phyloP scores from a whole-genome alignment of 345 rosid species.

The Aquilaria sinensis region DNA sequence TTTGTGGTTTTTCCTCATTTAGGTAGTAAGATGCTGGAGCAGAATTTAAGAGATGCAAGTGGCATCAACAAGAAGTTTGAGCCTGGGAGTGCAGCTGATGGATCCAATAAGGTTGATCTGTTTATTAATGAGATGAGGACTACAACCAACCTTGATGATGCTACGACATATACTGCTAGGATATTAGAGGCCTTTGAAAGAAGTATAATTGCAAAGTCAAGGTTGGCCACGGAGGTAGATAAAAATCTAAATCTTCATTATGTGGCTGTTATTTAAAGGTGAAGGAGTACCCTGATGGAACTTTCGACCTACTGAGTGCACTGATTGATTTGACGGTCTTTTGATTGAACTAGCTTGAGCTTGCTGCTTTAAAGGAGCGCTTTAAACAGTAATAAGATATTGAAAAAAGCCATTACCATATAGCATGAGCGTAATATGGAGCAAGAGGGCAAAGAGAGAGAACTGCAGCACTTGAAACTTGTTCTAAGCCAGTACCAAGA shows the following conservation, averaged over 20 bases:
- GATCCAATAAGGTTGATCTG: conserved; percentile 30
- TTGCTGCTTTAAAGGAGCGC: conserved; percentile 27
- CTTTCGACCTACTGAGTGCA: too few species aligned
- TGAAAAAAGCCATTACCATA: conserved; percentile 39
- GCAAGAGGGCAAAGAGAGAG: conserved; percentile 38
- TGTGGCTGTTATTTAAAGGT: neutral
- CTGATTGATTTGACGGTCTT: neutral
- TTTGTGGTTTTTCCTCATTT: neutral
- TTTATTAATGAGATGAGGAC: conserved; percentile 41
- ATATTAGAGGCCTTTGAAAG: conserved; percentile 41
- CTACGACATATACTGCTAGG: conserved; percentile 29
- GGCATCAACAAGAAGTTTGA: conserved; percentile 1
- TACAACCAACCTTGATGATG: conserved; percentile 32
- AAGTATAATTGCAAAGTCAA: conserved; percentile 21
- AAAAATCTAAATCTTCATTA: neutral
- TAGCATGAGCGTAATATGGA: conserved; percentile 40
- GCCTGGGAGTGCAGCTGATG: conserved; percentile 14
- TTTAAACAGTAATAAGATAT: conserved; percentile 42
- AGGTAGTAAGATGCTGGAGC: conserved; percentile 20
- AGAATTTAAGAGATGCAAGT: conserved; percentile 9
- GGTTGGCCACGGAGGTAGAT: conserved; percentile 32
- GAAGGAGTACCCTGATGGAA: too few species aligned
- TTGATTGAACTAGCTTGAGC: conserved; percentile 29
- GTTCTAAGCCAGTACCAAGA: conserved; percentile 40
- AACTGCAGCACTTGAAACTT: conserved; percentile 32